These are phyloP conservation scores for Ceratocystis lukuohia DNA, from an alignment of 2,329 filamentous ascomycete species.

Conservation along the genomic window DNA sequence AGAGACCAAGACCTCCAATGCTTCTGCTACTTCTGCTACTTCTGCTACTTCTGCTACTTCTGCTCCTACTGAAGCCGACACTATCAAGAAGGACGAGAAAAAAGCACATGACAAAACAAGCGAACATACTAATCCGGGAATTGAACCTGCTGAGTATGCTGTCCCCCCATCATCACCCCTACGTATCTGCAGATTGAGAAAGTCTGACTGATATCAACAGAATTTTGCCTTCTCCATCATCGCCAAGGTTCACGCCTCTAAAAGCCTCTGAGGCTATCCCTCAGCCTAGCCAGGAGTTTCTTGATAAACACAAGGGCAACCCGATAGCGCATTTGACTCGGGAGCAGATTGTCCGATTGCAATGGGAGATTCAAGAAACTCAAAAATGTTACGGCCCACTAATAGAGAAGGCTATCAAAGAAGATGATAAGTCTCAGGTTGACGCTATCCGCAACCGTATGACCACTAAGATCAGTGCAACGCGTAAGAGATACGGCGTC, in stretches of 20 bases:
- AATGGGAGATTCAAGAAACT: constrained; percentile 1
- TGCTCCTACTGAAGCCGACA: no score
- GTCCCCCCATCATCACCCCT: background rate
- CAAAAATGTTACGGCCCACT: background rate
- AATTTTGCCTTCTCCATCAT: background rate
- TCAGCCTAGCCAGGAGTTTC: background rate
- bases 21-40: no score
- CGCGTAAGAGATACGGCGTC: constrained; percentile 46
- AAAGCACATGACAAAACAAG: no score
- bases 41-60: no score
- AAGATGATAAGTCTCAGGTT: constrained; percentile 24
- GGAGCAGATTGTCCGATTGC: background rate
- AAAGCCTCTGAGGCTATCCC: background rate
- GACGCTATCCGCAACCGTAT: constrained; percentile 38
- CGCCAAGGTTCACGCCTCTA: background rate
- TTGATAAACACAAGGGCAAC: background rate
- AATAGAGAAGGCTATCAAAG: background rate
- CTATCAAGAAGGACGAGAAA: no score
- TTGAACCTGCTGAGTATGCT: no score
- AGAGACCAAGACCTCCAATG: background rate
- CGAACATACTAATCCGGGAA: no score
- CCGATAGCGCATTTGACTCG: constrained; percentile 8
- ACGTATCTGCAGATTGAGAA: background rate
- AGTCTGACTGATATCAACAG: background rate
- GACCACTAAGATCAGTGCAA: constrained; percentile 42